Evolutionary conservation across 1,284 basidiomycete genomes (phyloP).

Genomic region (Acaromyces ingoldii): DNA sequence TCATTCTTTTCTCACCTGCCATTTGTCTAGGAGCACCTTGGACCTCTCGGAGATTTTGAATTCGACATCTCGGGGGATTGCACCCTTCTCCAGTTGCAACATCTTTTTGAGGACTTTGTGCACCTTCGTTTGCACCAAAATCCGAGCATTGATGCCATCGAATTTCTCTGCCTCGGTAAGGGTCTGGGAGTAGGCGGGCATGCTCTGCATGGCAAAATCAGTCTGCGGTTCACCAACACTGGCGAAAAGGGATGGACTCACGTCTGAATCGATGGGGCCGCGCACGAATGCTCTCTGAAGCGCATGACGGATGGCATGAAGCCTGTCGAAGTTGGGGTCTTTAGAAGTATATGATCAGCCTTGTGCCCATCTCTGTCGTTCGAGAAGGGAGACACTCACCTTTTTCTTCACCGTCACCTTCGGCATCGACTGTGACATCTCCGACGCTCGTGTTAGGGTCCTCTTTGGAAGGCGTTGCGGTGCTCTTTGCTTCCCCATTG

Average conservation of each 20-base stretch:
- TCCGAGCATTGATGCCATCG: neutral
- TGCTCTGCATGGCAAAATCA: no score
- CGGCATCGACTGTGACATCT: neutral
- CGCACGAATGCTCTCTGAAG: conserved; percentile 8
- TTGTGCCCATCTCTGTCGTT: neutral
- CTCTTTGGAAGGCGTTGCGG: neutral
- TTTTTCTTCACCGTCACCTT: conserved; percentile 2
- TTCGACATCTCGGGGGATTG: conserved; percentile 1
- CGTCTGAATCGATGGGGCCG: conserved; percentile 1
- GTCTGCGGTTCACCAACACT: no score
- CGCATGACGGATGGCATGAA: neutral
- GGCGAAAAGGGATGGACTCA: no score
- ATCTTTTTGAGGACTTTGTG: conserved; percentile 3
- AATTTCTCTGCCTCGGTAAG: neutral
- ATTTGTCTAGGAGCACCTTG: neutral
- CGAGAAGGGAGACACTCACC: neutral
- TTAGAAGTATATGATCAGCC: neutral
- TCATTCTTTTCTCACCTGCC: neutral
- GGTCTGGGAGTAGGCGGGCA: neutral
- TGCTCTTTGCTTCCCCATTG: neutral
- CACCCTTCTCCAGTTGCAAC: neutral
- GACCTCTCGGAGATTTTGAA: conserved; percentile 2
- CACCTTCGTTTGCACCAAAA: neutral
- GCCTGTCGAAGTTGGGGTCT: neutral
- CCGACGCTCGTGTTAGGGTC: neutral